Percentiles rank a stretch among this genome's conserved stretches.
These are phyloP conservation scores for Fusarium keratoplasticum DNA, from an alignment of 2,329 filamentous ascomycete genomes.

Conservation along the genomic window DNA sequence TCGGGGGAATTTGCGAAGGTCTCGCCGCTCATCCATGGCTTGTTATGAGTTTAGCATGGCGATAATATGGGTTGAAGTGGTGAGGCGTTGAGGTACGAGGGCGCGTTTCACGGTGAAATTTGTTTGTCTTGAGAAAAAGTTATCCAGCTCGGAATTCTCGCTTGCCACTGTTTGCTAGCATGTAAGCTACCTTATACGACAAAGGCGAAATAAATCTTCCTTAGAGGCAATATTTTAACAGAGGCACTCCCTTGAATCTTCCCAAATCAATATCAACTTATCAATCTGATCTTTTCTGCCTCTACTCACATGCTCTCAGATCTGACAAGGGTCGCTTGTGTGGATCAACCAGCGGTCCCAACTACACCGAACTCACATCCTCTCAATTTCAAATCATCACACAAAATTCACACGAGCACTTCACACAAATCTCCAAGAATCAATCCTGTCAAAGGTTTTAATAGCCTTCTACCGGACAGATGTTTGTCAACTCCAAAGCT, in stretches of 20 bases:
- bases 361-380: background rate
- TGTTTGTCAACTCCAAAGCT: constrained; percentile 47
- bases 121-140: constrained; percentile 27
- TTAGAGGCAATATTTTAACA: background rate
- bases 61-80: background rate
- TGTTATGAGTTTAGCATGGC: background rate
- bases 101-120: background rate
- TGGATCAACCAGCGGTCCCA: background rate
- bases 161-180: constrained; percentile 3
- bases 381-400: background rate
- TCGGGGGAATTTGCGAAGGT: constrained; percentile 63
- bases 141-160: background rate
- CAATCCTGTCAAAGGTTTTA: constrained; percentile 28
- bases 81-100: background rate
- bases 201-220: background rate
- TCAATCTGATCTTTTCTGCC: background rate
- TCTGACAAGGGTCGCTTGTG: background rate
- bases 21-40: constrained; percentile 55
- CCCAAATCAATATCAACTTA: background rate
- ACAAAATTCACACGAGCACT: background rate
- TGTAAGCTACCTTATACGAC: background rate
- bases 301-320: background rate
- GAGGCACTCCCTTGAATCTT: background rate
- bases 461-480: constrained; percentile 53
- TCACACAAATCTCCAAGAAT: background rate